These are phyloP conservation scores for Kwoniella pini DNA, from an alignment of 768 basidiomycete genomes.

Conservation along the genomic window DNA sequence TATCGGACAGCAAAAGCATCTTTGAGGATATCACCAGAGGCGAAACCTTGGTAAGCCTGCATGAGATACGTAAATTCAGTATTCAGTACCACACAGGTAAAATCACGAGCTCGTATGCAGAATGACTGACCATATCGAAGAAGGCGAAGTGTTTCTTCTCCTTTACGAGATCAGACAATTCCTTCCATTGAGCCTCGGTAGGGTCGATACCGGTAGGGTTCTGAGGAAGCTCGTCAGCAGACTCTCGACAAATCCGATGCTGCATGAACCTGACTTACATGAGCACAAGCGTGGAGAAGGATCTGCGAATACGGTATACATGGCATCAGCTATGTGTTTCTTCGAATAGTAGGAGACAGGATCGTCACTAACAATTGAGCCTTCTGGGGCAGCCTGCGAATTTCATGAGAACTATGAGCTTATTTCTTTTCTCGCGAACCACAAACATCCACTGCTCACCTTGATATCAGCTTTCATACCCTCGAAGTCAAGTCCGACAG, in stretches of 20 bases:
- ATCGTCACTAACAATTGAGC: slow-evolving; percentile 66
- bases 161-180: slow-evolving; percentile 81
- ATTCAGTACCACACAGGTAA: too few relatives aligned
- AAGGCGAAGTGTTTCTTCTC: slow-evolving; percentile 90
- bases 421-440: too few relatives aligned
- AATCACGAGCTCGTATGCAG: not conserved
- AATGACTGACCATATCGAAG: slow-evolving; percentile 78
- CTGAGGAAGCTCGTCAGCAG: slow-evolving; percentile 57
- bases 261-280: slow-evolving; percentile 26
- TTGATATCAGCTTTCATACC: slow-evolving; percentile 84
- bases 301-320: slow-evolving; percentile 50
- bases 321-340: not conserved
- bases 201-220: slow-evolving; percentile 99
- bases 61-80: too few relatives aligned
- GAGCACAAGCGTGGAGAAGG: slow-evolving; percentile 89
- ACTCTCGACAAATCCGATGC: not conserved
- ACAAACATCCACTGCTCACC: slow-evolving; percentile 58
- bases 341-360: too few relatives aligned
- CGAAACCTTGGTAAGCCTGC: slow-evolving; percentile 98
- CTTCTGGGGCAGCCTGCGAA: slow-evolving; percentile 64
- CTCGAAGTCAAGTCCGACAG: slow-evolving; percentile 86
- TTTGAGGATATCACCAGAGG: slow-evolving; percentile 82
- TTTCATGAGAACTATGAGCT: too few relatives aligned
- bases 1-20: slow-evolving; percentile 95
- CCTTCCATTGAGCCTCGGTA: slow-evolving; percentile 85